These are phyloP conservation scores for Ceratocystis cacaofunesta DNA, from an alignment of 2,329 filamentous ascomycete genomes.

Conservation along the genomic window DNA sequence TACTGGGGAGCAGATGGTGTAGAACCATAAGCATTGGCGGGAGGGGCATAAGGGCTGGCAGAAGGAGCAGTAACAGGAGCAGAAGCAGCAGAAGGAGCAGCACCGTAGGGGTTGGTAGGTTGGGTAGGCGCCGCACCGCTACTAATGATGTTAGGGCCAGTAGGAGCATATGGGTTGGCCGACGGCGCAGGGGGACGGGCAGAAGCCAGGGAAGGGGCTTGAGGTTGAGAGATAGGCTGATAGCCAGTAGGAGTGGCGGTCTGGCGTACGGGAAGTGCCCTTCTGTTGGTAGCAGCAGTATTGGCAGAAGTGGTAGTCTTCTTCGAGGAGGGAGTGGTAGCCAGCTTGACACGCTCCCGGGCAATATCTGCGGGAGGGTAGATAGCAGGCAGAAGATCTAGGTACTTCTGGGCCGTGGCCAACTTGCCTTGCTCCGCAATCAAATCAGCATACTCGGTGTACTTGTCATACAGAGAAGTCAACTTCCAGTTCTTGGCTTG, in stretches of 20 bases:
- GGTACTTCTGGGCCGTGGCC: slow-evolving; percentile 74
- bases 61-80: slow-evolving; percentile 22
- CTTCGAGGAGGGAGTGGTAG: slow-evolving; percentile 39
- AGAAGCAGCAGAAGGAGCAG: slow-evolving; percentile 29
- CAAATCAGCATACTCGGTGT: slow-evolving; percentile 92
- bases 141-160: slow-evolving; percentile 10
- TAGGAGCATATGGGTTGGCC: slow-evolving; percentile 19
- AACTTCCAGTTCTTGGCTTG: slow-evolving; percentile 78
- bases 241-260: slow-evolving; percentile 25
- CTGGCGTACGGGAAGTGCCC: slow-evolving; percentile 19
- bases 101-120: slow-evolving; percentile 29
- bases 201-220: neutral
- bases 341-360: slow-evolving; percentile 68
- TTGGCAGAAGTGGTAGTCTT: slow-evolving; percentile 23
- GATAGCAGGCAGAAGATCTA: slow-evolving; percentile 66
- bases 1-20: slow-evolving; percentile 10
- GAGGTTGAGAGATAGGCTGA: slow-evolving; percentile 19
- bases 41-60: slow-evolving; percentile 16
- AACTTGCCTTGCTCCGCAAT: slow-evolving; percentile 81
- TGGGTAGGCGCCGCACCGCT: neutral
- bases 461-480: slow-evolving; percentile 76
- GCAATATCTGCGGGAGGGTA: slow-evolving; percentile 82
- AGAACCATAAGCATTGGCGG: neutral
- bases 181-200: slow-evolving; percentile 23
- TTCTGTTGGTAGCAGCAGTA: slow-evolving; percentile 18